Evolutionary conservation across 352 stramenopile species (phyloP).

Genomic region (Phytopythium montanum): DNA sequence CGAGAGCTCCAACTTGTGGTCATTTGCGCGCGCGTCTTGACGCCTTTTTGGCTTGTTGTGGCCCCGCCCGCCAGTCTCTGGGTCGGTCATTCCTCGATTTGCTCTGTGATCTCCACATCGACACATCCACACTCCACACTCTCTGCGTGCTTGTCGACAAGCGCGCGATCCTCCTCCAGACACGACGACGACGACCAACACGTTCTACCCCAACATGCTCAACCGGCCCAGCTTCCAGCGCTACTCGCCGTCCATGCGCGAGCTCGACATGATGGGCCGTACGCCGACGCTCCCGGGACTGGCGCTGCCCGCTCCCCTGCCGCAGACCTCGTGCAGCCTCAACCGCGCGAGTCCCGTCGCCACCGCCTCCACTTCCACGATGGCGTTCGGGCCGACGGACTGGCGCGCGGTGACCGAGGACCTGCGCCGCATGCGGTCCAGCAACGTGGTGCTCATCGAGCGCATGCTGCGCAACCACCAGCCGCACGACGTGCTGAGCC

Average conservation of each 20-base stretch:
- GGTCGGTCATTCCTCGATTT: conserved; percentile 5
- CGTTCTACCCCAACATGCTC: conserved; percentile 30
- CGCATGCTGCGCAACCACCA: conserved; percentile 58
- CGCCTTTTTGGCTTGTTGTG: not conserved
- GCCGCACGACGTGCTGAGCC: conserved; percentile 55
- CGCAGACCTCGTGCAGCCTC: not conserved
- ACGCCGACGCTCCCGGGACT: not conserved
- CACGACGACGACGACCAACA: conserved; percentile 24
- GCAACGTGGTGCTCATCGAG: conserved; percentile 47
- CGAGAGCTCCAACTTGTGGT: conserved; percentile 1
- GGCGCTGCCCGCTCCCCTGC: conserved; percentile 4
- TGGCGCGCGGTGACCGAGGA: conserved; percentile 39
- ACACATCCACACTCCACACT: not conserved
- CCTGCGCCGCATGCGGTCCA: conserved; percentile 41
- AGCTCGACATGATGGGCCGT: conserved; percentile 28
- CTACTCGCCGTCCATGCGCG: conserved; percentile 43
- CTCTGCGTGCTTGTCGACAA: not conserved
- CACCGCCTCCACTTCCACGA: too few relatives aligned
- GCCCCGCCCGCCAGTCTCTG: not conserved
- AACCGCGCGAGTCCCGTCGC: not conserved
- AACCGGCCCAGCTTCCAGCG: conserved; percentile 56
- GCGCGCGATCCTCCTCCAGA: not conserved
- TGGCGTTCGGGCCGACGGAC: conserved; percentile 15
- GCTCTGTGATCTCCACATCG: not conserved
- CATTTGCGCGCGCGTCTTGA: not conserved